phyloP scores from a whole-genome alignment of 2,329 filamentous ascomycete species.

The Ceratocystis destructans region DNA sequence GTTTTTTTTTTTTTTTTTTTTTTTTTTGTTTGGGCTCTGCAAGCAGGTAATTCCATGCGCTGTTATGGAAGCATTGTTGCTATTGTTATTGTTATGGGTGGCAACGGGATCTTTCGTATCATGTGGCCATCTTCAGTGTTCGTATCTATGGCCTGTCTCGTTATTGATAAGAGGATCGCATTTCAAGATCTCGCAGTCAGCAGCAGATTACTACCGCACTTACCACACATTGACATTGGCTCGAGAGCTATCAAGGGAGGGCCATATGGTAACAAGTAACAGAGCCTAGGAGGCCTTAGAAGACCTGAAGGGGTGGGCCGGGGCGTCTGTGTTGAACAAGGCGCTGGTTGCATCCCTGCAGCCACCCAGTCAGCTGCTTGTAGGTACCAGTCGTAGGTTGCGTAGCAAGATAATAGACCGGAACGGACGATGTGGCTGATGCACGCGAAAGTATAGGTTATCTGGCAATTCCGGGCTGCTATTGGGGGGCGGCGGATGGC shows the following conservation, averaged over 20 bases:
- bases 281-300: neutral
- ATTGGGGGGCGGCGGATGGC: too few species aligned
- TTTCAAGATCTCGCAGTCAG: neutral
- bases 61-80: neutral
- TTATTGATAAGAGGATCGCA: neutral
- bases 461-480: neutral
- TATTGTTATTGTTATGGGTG: neutral
- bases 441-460: neutral
- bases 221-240: neutral
- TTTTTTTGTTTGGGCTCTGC: too few species aligned
- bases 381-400: neutral
- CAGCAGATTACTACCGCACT: neutral
- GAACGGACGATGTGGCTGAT: constrained; percentile 9
- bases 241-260: neutral
- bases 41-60: neutral
- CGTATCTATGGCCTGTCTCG: neutral
- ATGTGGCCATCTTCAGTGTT: neutral
- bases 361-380: neutral
- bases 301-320: neutral
- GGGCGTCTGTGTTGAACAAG: neutral
- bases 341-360: neutral
- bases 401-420: constrained; percentile 16
- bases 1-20: neutral
- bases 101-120: constrained; percentile 2
- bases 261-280: neutral